These are phyloP conservation scores for Arctium lappa DNA, from an alignment of 129 eudicot species.

Conservation along the genomic window DNA sequence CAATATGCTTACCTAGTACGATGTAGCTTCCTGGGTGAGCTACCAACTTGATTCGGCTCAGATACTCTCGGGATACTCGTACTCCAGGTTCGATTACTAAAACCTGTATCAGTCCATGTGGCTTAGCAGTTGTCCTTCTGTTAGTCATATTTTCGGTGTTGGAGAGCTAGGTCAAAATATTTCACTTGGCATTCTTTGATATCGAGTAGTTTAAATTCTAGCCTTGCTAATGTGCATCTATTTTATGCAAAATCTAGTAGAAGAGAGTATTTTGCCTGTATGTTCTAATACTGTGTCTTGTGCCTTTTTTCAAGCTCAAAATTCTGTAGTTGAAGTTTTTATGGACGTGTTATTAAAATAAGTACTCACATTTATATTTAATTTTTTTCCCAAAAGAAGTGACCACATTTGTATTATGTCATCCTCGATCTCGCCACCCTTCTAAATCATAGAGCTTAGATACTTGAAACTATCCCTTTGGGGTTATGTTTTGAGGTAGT, in stretches of 20 bases:
- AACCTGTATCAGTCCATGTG: slow-evolving; percentile 24
- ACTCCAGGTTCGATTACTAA: slow-evolving; percentile 56
- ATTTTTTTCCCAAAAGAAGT: too few relatives aligned
- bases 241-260: slow-evolving; percentile 55
- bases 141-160: slow-evolving; percentile 94
- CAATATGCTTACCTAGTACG: slow-evolving; percentile 37
- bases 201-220: not conserved
- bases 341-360: too few relatives aligned
- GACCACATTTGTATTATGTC: too few relatives aligned
- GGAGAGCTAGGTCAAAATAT: slow-evolving; percentile 34
- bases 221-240: not conserved
- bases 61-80: slow-evolving; percentile 95
- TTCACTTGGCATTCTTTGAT: slow-evolving; percentile 2
- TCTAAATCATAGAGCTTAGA: too few relatives aligned
- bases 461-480: too few relatives aligned
- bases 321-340: too few relatives aligned
- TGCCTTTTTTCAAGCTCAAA: too few relatives aligned
- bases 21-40: slow-evolving; percentile 95
- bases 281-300: too few relatives aligned
- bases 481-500: too few relatives aligned
- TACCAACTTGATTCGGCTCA: slow-evolving; percentile 94
- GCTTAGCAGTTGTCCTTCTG: slow-evolving; percentile 88
- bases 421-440: too few relatives aligned
- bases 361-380: too few relatives aligned
- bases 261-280: slow-evolving; percentile 74